Percentiles rank a stretch among this genome's conserved stretches.
Evolutionary conservation across 2,329 filamentous ascomycete species (phyloP).

Genomic region (Thermoascus crustaceus): DNA sequence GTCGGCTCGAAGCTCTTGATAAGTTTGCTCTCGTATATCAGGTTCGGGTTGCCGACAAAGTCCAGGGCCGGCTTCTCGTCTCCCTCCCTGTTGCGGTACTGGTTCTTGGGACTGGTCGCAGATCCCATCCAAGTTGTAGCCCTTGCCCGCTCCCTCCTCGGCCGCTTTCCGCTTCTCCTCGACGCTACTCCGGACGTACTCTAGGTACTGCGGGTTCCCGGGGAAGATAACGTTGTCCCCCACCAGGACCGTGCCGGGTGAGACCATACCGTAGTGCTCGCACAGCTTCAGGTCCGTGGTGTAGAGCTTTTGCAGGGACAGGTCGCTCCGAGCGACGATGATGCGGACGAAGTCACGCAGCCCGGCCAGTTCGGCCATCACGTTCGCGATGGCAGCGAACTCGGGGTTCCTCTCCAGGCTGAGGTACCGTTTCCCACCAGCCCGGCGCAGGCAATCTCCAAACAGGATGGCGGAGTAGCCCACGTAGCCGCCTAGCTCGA

Average conservation of each 20-base stretch:
- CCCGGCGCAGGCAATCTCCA: constrained; percentile 51
- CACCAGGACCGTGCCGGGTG: constrained; percentile 34
- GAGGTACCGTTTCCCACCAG: constrained; percentile 56
- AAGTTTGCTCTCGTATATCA: constrained; percentile 54
- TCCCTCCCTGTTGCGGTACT: constrained; percentile 13
- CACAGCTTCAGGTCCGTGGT: constrained; percentile 64
- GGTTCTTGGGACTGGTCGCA: constrained; percentile 13
- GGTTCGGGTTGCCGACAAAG: constrained; percentile 49
- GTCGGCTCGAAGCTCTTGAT: constrained; percentile 6
- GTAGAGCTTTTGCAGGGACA: constrained; percentile 53
- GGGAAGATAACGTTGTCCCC: constrained; percentile 4
- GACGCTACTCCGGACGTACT: constrained; percentile 45
- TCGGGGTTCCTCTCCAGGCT: constrained; percentile 63
- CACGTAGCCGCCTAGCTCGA: constrained; percentile 72
- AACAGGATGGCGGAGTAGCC: constrained; percentile 73
- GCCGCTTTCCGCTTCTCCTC: constrained; percentile 49
- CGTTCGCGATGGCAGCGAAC: constrained; percentile 59
- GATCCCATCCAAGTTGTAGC: constrained; percentile 15
- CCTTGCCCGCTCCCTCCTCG: constrained; percentile 16
- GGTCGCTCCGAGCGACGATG: constrained; percentile 57
- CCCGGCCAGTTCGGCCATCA: constrained; percentile 61
- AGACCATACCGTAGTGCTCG: constrained; percentile 58
- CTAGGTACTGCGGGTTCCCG: constrained; percentile 1
- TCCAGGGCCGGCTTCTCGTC: constrained; percentile 19
- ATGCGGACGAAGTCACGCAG: constrained; percentile 58